Percentiles rank a stretch among this genome's conserved stretches.
These are phyloP conservation scores for Heracleum sosnowskyi DNA, from an alignment of 129 eudicot genomes.

Conservation along the genomic window DNA sequence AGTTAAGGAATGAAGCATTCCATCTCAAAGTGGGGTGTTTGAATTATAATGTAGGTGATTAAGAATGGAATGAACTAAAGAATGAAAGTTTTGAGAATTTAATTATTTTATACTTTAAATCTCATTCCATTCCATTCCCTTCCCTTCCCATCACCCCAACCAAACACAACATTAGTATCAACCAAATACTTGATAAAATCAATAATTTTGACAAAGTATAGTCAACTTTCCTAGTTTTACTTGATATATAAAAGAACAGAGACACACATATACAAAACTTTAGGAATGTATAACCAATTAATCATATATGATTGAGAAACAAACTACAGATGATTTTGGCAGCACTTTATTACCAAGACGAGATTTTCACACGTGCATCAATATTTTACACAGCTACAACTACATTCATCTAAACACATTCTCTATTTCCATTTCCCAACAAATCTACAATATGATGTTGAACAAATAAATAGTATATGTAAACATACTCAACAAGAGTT, in stretches of 20 bases:
- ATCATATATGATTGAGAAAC: neutral
- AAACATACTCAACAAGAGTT: neutral
- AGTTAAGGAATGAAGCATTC: no score
- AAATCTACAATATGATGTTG: neutral
- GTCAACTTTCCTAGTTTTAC: neutral
- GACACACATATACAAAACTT: neutral
- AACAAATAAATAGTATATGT: neutral
- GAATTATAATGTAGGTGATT: no score
- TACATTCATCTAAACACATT: no score
- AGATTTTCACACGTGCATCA: neutral
- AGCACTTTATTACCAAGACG: neutral
- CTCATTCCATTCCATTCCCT: no score
- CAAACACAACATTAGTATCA: no score
- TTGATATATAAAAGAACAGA: neutral
- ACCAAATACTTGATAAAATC: conserved; percentile 48
- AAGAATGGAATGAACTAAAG: no score
- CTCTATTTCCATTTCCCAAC: no score
- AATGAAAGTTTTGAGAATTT: no score
- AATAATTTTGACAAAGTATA: neutral
- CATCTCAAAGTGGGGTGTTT: no score
- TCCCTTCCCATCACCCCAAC: no score
- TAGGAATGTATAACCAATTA: neutral
- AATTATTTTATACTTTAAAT: no score
- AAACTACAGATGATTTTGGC: neutral
- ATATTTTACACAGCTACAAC: no score